Conservation (phyloP, 495 filamentous ascomycete genomes). For the Penicillium paxilli region DNA sequence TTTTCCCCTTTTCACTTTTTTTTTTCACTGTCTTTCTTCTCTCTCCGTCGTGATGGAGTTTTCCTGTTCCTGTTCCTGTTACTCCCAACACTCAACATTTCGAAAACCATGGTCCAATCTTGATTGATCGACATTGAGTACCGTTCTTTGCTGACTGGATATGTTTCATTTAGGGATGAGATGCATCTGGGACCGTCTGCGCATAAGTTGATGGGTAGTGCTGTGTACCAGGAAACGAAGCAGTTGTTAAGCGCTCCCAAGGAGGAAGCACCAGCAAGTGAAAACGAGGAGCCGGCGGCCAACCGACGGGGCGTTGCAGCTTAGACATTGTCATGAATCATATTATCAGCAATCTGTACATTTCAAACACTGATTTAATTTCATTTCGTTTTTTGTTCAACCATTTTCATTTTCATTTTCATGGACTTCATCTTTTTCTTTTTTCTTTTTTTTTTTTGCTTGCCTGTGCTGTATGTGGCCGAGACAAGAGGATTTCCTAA, state of each 20-base stretch:
- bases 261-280: not conserved
- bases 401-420: not conserved
- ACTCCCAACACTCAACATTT: not conserved
- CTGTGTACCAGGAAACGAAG: constrained; percentile 44
- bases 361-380: too few species aligned
- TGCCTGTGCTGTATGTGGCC: not conserved
- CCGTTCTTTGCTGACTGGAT: constrained; percentile 5
- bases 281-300: constrained; percentile 6
- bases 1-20: not conserved
- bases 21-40: not conserved
- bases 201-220: constrained; percentile 49
- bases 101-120: not conserved
- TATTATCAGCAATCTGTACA: not conserved
- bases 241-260: constrained; percentile 28
- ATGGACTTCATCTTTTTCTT: not conserved
- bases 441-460: not conserved
- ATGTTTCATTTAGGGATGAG: constrained; percentile 44
- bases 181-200: constrained; percentile 51
- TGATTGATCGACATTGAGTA: constrained; percentile 10
- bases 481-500: not conserved
- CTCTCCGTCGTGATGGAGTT: not conserved
- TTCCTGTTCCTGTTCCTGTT: not conserved
- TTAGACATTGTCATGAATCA: constrained; percentile 25
- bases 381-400: not conserved
- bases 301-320: constrained; percentile 26